Evolutionary conservation across 202 grass and related monocot species (phyloP).

Genomic region (Setaria italica): DNA sequence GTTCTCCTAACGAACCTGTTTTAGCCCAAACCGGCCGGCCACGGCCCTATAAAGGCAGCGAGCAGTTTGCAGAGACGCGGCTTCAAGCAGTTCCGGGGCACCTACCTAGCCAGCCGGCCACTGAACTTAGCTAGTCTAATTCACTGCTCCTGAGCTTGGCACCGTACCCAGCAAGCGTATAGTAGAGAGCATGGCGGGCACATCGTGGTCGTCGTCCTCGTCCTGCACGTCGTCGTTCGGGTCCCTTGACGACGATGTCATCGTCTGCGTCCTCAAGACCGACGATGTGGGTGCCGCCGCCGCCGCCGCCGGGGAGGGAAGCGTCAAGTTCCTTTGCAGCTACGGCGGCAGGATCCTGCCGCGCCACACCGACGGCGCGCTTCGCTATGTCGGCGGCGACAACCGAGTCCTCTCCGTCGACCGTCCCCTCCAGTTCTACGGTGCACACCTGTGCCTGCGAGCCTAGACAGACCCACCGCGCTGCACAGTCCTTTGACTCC

Average conservation of each 20-base stretch:
- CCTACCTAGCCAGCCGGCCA: background rate
- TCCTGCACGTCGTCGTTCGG: conserved; percentile 64
- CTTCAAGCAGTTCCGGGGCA: conserved; percentile 48
- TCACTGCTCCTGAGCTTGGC: background rate
- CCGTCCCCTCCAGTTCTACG: conserved; percentile 55
- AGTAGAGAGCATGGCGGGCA: conserved; percentile 46
- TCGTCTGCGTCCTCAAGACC: conserved; percentile 35
- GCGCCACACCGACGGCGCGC: conserved; percentile 71
- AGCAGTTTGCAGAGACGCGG: conserved; percentile 33
- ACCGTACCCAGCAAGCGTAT: background rate
- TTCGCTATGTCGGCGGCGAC: conserved; percentile 81
- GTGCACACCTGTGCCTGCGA: conserved; percentile 18
- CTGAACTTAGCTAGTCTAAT: background rate
- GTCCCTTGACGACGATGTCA: conserved; percentile 52
- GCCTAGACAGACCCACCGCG: background rate
- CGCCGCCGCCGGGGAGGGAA: background rate
- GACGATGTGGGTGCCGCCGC: background rate
- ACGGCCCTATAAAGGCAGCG: conserved; percentile 55
- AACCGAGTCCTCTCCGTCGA: conserved; percentile 74
- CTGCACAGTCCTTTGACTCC: too few relatives aligned
- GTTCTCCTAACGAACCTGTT: background rate
- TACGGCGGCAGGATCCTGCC: conserved; percentile 84
- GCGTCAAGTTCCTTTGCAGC: conserved; percentile 84
- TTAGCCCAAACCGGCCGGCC: background rate
- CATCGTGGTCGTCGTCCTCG: conserved; percentile 65